phyloP scores from a whole-genome alignment of 179 eudicot genomes.

The Gypsophila paniculata region DNA sequence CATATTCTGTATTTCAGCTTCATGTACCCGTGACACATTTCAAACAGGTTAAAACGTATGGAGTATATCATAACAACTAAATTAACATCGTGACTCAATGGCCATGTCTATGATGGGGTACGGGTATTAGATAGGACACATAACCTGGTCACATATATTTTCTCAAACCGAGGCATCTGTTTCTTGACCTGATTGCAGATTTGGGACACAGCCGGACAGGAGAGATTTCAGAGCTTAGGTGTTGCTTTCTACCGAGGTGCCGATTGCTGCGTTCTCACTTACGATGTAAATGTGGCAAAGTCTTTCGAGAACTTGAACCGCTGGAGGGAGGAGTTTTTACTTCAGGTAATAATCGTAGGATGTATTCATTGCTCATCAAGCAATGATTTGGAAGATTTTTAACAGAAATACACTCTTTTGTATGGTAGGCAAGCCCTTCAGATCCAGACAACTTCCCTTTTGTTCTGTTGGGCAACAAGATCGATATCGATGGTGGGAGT shows the following conservation, averaged over 20 bases:
- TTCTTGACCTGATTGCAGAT: conserved; percentile 34
- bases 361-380: not conserved
- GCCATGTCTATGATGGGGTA: too few species aligned
- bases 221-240: conserved; percentile 57
- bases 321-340: conserved; percentile 54
- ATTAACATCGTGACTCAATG: not conserved
- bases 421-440: conserved; percentile 38
- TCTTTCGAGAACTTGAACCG: conserved; percentile 52
- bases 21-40: not conserved
- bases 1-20: not conserved
- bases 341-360: conserved; percentile 34
- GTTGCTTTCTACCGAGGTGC: conserved; percentile 65
- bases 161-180: not conserved
- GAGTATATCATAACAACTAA: not conserved
- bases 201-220: conserved; percentile 60
- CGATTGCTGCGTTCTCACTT: conserved; percentile 55
- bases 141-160: not conserved
- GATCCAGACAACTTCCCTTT: conserved; percentile 75
- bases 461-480: conserved; percentile 63
- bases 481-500: conserved; percentile 67
- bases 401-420: not conserved
- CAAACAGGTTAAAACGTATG: not conserved
- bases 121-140: too few species aligned
- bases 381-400: not conserved
- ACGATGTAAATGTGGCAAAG: conserved; percentile 50